These are phyloP conservation scores for Areca catechu DNA, from an alignment of 176 grass and related monocot species.

Conservation along the genomic window DNA sequence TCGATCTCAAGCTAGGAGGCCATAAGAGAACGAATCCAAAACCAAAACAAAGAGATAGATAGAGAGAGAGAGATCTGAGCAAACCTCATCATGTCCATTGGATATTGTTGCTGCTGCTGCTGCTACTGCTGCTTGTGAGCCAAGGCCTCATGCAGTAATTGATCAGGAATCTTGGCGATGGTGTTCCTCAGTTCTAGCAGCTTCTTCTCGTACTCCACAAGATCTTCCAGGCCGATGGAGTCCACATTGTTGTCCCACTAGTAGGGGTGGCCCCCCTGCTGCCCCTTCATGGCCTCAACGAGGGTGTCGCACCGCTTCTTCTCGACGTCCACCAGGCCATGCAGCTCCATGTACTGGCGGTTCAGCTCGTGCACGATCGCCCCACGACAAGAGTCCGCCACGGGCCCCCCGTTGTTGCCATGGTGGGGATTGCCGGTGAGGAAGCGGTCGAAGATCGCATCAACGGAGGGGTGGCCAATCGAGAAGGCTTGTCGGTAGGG, in stretches of 20 bases:
- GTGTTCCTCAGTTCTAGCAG: constrained; percentile 15
- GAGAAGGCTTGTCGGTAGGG: constrained; percentile 20
- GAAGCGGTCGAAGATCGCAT: constrained; percentile 4
- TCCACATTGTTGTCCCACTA: constrained; percentile 15
- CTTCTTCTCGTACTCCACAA: constrained; percentile 19
- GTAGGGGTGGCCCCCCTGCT: not conserved
- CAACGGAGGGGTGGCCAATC: constrained; percentile 24
- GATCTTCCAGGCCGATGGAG: no score
- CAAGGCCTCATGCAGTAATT: constrained; percentile 21
- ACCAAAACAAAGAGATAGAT: no score
- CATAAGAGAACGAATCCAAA: no score
- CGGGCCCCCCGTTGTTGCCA: not conserved
- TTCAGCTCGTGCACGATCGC: constrained; percentile 13
- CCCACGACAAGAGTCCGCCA: not conserved
- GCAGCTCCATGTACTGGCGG: no score
- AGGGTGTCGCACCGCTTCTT: no score
- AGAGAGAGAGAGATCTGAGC: no score
- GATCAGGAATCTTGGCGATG: constrained; percentile 17
- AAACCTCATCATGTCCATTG: no score
- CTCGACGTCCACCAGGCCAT: no score
- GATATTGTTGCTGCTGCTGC: not conserved
- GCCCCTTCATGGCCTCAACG: no score
- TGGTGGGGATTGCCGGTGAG: not conserved
- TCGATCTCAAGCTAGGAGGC: no score
- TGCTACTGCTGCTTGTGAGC: not conserved